A percentile compares a stretch with the other conserved stretches of the same genome.
These are phyloP conservation scores for Sporodiniella umbellata DNA, from an alignment of 371 early-diverging fungal species.

Conservation along the genomic window DNA sequence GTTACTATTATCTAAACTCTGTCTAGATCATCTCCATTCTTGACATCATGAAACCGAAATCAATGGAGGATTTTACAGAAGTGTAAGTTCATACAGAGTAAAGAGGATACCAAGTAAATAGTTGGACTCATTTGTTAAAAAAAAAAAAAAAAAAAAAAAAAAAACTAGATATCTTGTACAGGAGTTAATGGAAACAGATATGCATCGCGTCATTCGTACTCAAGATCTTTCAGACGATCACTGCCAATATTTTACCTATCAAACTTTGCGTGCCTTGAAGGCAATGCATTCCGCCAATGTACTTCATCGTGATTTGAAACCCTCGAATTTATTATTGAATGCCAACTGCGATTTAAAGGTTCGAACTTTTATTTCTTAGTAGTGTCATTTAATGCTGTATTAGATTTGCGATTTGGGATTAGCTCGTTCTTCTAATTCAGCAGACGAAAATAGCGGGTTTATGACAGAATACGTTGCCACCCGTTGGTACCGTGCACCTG, in stretches of 20 bases:
- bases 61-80: constrained; percentile 79
- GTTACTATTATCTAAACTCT: neutral
- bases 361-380: no score
- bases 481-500: constrained; percentile 98
- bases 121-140: neutral
- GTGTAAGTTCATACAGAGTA: constrained; percentile 51
- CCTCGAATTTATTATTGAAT: constrained; percentile 94
- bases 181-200: constrained; percentile 98
- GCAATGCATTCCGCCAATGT: constrained; percentile 98
- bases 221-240: constrained; percentile 97
- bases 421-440: constrained; percentile 87
- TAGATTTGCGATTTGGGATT: constrained; percentile 96
- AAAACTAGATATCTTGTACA: constrained; percentile 56
- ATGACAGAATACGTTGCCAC: constrained; percentile 98
- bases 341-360: constrained; percentile 97
- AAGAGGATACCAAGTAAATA: neutral
- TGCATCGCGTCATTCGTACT: constrained; percentile 98
- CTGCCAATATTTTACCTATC: constrained; percentile 98
- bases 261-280: constrained; percentile 94
- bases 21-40: constrained; percentile 84
- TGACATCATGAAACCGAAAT: constrained; percentile 82
- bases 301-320: constrained; percentile 97
- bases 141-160: neutral
- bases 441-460: constrained; percentile 86
- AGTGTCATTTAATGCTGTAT: no score